Conservation (phyloP, 1,284 basidiomycete species). For the Phlebopus sp. region DNA sequence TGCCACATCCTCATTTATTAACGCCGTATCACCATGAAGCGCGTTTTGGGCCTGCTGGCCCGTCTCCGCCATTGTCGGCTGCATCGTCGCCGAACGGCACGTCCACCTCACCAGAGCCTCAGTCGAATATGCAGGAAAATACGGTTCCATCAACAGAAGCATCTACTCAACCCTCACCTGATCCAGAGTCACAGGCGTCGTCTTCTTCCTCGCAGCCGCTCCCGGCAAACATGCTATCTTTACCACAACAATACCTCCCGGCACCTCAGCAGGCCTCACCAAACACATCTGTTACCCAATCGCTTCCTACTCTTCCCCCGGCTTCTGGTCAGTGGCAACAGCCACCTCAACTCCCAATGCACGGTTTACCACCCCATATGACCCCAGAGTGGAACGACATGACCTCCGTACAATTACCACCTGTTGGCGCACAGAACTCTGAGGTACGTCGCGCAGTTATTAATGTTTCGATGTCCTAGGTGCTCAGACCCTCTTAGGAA, state of each 20-base stretch:
- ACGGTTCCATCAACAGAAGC: slow-evolving; percentile 13
- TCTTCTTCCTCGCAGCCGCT: slow-evolving; percentile 11
- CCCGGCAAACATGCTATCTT: neutral
- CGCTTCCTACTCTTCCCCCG: slow-evolving; percentile 6
- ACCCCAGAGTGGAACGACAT: slow-evolving; percentile 14
- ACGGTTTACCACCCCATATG: neutral
- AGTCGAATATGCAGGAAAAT: neutral
- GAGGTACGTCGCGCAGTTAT: slow-evolving; percentile 9
- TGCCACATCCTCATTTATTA: slow-evolving; percentile 16
- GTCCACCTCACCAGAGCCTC: slow-evolving; percentile 11
- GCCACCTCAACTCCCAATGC: slow-evolving; percentile 1
- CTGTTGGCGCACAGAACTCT: slow-evolving; percentile 4
- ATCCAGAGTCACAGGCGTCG: slow-evolving; percentile 7
- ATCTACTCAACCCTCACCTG: slow-evolving; percentile 8
- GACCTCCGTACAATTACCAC: neutral
- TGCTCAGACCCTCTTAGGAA: slow-evolving; percentile 14
- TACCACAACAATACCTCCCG: slow-evolving; percentile 7
- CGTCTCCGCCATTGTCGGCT: slow-evolving; percentile 42
- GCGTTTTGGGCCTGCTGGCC: slow-evolving; percentile 31
- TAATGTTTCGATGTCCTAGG: neutral
- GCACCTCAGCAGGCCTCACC: slow-evolving; percentile 12
- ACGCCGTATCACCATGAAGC: slow-evolving; percentile 26
- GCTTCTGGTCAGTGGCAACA: neutral
- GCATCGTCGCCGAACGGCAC: slow-evolving; percentile 34
- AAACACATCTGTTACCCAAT: slow-evolving; percentile 7